phyloP scores from a whole-genome alignment of 2,329 filamentous ascomycete genomes.

The Stagonosporopsis cucurbitacearum region DNA sequence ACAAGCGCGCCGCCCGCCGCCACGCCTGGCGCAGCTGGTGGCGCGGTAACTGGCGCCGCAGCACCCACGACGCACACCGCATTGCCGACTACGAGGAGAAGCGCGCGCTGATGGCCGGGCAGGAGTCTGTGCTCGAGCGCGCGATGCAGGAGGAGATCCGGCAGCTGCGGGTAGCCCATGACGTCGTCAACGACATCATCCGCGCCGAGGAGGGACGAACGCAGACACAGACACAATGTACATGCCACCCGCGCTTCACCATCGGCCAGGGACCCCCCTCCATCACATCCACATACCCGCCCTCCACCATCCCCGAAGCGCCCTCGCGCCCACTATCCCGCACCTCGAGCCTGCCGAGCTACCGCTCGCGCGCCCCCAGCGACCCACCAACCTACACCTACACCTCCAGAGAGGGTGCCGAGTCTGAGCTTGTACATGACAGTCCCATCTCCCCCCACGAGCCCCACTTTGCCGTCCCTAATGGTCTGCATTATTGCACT shows the following conservation, averaged over 20 bases:
- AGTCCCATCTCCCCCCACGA: too few species aligned
- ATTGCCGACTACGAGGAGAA: conserved; percentile 60
- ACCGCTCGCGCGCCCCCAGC: conserved; percentile 49
- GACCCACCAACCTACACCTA: conserved; percentile 53
- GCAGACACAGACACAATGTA: conserved; percentile 10
- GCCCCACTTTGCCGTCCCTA: too few species aligned
- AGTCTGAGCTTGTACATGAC: too few species aligned
- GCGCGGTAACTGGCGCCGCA: conserved; percentile 42
- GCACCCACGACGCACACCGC: conserved; percentile 32
- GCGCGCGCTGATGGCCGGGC: conserved; percentile 54
- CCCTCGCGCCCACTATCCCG: conserved; percentile 46
- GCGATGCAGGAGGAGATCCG: conserved; percentile 55
- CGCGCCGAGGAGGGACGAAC: conserved; percentile 49
- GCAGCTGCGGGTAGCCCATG: conserved; percentile 59
- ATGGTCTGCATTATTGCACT: too few species aligned
- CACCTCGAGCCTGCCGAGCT: conserved; percentile 54
- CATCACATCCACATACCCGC: conserved; percentile 40
- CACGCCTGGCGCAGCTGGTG: conserved; percentile 61
- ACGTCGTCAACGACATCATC: conserved; percentile 59
- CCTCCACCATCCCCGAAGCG: conserved; percentile 38
- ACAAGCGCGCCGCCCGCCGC: conserved; percentile 60
- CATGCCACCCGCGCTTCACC: conserved; percentile 24
- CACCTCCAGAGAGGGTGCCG: conserved; percentile 46
- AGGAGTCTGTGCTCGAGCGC: conserved; percentile 55
- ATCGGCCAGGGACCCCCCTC: conserved; percentile 27